phyloP scores from a whole-genome alignment of 23 red algal genomes.

The Gracilariopsis chorda region DNA sequence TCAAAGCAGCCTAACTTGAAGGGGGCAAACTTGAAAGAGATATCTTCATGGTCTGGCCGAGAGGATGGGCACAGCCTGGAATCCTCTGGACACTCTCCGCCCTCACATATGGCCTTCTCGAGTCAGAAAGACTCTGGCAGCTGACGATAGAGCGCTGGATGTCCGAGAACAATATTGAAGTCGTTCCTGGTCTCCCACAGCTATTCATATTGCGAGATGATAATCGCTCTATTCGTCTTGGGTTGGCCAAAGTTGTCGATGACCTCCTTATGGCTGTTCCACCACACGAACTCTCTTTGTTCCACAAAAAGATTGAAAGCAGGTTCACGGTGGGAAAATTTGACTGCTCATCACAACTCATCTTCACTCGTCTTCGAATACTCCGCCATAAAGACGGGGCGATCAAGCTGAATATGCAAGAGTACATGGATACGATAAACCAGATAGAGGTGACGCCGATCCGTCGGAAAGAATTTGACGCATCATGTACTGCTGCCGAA shows the following conservation, averaged over 20 bases:
- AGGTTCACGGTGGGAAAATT: conserved; percentile 18
- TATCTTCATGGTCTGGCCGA: background rate
- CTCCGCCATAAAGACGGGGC: background rate
- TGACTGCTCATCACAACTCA: background rate
- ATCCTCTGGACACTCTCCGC: background rate
- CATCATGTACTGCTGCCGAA: background rate
- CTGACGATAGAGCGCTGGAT: background rate
- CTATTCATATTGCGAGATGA: background rate
- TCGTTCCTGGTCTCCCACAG: background rate
- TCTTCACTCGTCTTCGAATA: conserved; percentile 28
- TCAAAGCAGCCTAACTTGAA: conserved; percentile 1
- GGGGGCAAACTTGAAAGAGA: background rate
- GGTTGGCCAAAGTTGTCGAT: conserved; percentile 23
- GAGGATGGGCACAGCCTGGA: background rate
- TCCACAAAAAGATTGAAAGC: background rate
- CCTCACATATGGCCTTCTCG: conserved; percentile 2
- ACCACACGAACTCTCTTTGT: background rate
- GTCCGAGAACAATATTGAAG: background rate
- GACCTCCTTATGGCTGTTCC: conserved; percentile 29
- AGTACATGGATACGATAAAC: conserved; percentile 8
- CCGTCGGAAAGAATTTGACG: background rate
- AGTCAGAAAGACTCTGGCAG: conserved; percentile 24
- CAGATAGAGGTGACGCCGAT: background rate
- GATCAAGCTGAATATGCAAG: background rate
- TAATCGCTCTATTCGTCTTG: background rate